phyloP scores from a whole-genome alignment of 495 filamentous ascomycete genomes.

The Friedmanniomyces endolithicus region DNA sequence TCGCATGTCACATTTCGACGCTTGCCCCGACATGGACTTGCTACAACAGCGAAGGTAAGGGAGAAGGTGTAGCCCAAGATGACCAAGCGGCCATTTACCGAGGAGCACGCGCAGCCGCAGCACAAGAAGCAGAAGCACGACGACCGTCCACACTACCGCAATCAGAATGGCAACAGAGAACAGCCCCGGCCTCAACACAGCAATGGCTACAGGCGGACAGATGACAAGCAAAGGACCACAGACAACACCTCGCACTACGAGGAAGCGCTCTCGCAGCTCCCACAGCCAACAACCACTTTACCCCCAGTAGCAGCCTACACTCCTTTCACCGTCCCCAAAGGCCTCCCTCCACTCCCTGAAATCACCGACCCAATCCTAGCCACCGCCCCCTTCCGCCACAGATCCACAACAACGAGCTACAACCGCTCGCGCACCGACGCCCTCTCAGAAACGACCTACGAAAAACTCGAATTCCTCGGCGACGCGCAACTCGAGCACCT shows the following conservation, averaged over 20 bases:
- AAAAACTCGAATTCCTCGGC: conserved; percentile 32
- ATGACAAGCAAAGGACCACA: too few species aligned
- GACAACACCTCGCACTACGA: not conserved
- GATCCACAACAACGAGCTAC: conserved; percentile 8
- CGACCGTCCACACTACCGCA: not conserved
- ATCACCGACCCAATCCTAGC: conserved; percentile 8
- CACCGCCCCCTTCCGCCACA: conserved; percentile 22
- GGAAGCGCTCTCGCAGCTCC: conserved; percentile 11
- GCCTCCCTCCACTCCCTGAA: conserved; percentile 16
- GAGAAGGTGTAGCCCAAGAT: not conserved
- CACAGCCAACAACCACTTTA: conserved; percentile 3
- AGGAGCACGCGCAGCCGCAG: not conserved
- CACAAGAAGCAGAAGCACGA: conserved; percentile 15
- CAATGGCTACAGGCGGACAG: too few species aligned
- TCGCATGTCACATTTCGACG: too few species aligned
- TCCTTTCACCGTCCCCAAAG: conserved; percentile 14
- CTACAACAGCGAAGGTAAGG: conserved; percentile 12
- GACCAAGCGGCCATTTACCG: conserved; percentile 4
- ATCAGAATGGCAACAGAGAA: not conserved
- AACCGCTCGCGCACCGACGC: conserved; percentile 8
- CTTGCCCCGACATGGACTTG: too few species aligned
- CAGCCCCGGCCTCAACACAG: not conserved
- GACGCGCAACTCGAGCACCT: conserved; percentile 32
- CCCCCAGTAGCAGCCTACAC: conserved; percentile 12
- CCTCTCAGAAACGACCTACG: conserved; percentile 15